Evolutionary conservation across 371 early-diverging fungal genomes (phyloP), one percentile per base, ranked within the genome.

Genomic region (Haplosporangium sp.): DNA sequence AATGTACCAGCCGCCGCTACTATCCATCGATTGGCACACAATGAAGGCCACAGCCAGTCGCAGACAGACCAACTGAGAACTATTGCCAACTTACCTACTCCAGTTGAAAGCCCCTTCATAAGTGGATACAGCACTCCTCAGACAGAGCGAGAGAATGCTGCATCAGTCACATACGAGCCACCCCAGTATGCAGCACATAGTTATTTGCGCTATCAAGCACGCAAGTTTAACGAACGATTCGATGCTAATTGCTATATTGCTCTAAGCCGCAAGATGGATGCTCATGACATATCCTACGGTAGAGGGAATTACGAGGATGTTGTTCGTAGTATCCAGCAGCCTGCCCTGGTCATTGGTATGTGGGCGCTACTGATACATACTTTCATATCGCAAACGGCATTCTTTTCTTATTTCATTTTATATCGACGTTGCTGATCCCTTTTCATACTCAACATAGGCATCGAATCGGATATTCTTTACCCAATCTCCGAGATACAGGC

Each of bases 211-310:
- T 98, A 98, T 82, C 97, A 98, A 80, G 98, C 98, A n/a, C 93
- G 91, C 62, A 98, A 98, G 82, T 98, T 98, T 71, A 89, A 95
- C 52, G 81, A 85, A 43, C 87, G 98, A 18, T 98, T 98, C 60
- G 98, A 98, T 73, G 97, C 98, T 53, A 98, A 98, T 82, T 98
- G 98, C 74, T 98, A 97, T 74, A 93, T 98, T 62, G 91, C 94
- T 5, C 83, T 98, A 43, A 96, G 97, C 8, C 88, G 94, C 37
- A 97, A 97, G 75, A 90, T 98, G 95, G 97, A 97, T 74, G 88
- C 93, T 13, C 97, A 97, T 77, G 98, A 98, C 70, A 53, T 97
- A 14, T 90, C 93, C 0, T 73, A 86, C 8, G 91, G 85, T 36
- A 86, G 94, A 48, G 87, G 86, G 8, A 82, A 82, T 20, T 92